Evolutionary conservation across 805 yeast genomes (phyloP).

Genomic region (Candida nitratophila): DNA sequence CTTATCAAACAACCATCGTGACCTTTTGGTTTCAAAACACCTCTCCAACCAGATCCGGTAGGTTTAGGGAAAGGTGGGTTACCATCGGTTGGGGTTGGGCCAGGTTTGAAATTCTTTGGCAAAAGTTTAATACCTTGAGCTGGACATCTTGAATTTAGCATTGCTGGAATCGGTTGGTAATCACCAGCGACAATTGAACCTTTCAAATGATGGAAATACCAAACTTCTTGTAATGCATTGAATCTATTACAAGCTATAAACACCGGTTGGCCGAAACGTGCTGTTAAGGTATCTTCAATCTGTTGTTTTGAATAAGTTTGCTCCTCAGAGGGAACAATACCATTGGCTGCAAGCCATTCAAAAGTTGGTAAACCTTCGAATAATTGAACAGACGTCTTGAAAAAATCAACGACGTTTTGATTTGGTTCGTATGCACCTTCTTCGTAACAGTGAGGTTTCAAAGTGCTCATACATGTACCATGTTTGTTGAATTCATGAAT

Average conservation of each 20-base stretch:
- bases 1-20: slow-evolving; percentile 74
- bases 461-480: slow-evolving; percentile 84
- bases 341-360: slow-evolving; percentile 56
- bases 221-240: slow-evolving; percentile 51
- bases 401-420: slow-evolving; percentile 63
- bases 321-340: slow-evolving; percentile 59
- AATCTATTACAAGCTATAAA: slow-evolving; percentile 53
- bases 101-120: slow-evolving; percentile 44
- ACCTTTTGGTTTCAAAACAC: slow-evolving; percentile 42
- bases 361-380: slow-evolving; percentile 60
- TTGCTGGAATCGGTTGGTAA: slow-evolving; percentile 56
- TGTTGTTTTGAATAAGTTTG: slow-evolving; percentile 51
- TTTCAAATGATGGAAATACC: slow-evolving; percentile 73
- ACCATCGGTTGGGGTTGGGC: slow-evolving; percentile 23
- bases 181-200: slow-evolving; percentile 68
- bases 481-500: slow-evolving; percentile 90
- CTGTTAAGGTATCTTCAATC: slow-evolving; percentile 43
- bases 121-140: slow-evolving; percentile 57
- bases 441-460: slow-evolving; percentile 65
- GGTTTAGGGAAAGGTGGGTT: slow-evolving; percentile 20
- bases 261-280: slow-evolving; percentile 48
- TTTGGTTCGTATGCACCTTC: slow-evolving; percentile 17
- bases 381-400: slow-evolving; percentile 48
- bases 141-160: slow-evolving; percentile 59
- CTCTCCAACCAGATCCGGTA: slow-evolving; percentile 30